A percentile compares a stretch with the other conserved stretches of the same genome.
phyloP scores from a whole-genome alignment of 306 rosid genomes.

The Sicyos edulis region DNA sequence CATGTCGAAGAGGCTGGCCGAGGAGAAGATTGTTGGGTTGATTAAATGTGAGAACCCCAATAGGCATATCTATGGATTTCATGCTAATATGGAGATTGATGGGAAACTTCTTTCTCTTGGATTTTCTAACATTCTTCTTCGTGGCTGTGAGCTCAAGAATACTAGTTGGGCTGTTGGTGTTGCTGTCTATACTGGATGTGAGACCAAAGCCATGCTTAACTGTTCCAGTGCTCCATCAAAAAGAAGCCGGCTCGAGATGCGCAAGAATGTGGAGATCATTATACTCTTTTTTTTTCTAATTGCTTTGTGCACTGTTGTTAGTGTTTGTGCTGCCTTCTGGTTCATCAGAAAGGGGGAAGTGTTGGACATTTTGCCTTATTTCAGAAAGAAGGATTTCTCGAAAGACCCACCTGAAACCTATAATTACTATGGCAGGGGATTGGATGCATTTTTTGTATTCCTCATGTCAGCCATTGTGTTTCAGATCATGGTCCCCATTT shows the following conservation, averaged over 20 bases:
- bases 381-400: slow-evolving; percentile 49
- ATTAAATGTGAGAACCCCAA: slow-evolving; percentile 91
- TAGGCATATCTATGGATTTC: slow-evolving; percentile 87
- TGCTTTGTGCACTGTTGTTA: slow-evolving; percentile 56
- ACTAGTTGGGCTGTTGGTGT: slow-evolving; percentile 72
- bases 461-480: slow-evolving; percentile 88
- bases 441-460: slow-evolving; percentile 67
- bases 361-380: slow-evolving; percentile 50
- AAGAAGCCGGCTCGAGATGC: slow-evolving; percentile 86
- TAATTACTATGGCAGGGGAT: slow-evolving; percentile 62
- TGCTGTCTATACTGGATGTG: slow-evolving; percentile 74
- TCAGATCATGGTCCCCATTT: slow-evolving; percentile 94
- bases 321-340: slow-evolving; percentile 79
- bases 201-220: slow-evolving; percentile 92
- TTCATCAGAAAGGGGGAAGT: slow-evolving; percentile 42
- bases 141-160: too few relatives aligned
- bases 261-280: slow-evolving; percentile 79
- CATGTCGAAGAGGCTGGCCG: slow-evolving; percentile 48
- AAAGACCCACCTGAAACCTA: slow-evolving; percentile 30
- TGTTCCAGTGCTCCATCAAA: slow-evolving; percentile 92
- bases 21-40: slow-evolving; percentile 49
- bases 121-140: slow-evolving; percentile 71
- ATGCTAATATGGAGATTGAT: slow-evolving; percentile 69
- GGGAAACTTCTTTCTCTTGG: slow-evolving; percentile 78
- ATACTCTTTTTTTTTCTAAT: slow-evolving; percentile 65